Percentiles rank a stretch among this genome's conserved stretches.
phyloP scores from a whole-genome alignment of 306 rosid genomes.

The Lathyrus aphaca region DNA sequence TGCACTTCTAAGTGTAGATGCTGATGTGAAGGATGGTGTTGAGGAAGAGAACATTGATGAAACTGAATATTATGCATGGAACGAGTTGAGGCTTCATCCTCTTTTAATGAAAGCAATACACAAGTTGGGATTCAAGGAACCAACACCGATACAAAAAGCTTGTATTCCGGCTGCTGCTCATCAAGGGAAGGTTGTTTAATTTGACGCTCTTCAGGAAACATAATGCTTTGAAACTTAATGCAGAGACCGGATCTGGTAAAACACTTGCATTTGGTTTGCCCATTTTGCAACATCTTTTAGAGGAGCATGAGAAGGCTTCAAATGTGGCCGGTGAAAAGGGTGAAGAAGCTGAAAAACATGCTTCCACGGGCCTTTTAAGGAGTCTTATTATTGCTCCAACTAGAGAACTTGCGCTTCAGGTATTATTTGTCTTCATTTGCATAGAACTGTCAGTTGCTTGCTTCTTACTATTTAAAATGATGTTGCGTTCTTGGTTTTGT shows the following conservation, averaged over 20 bases:
- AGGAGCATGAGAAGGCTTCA: conserved; percentile 75
- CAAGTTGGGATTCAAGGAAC: conserved; percentile 89
- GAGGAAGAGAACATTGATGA: conserved; percentile 63
- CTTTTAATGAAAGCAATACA: conserved; percentile 74
- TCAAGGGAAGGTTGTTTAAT: conserved; percentile 86
- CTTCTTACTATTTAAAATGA: conserved; percentile 3
- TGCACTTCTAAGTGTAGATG: conserved; percentile 50
- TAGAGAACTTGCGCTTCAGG: conserved; percentile 97
- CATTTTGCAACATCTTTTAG: conserved; percentile 89
- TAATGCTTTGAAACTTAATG: conserved; percentile 35
- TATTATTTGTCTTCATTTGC: conserved; percentile 44
- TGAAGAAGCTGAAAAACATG: conserved; percentile 52
- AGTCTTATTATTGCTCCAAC: conserved; percentile 94
- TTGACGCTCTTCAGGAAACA: conserved; percentile 35
- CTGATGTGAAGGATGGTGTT: conserved; percentile 43
- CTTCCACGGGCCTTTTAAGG: conserved; percentile 68
- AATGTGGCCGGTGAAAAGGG: conserved; percentile 53
- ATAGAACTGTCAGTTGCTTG: conserved; percentile 28
- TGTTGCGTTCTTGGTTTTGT: neutral
- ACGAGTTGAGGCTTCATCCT: conserved; percentile 90
- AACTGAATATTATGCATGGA: conserved; percentile 79
- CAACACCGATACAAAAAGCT: conserved; percentile 90
- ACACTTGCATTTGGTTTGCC: conserved; percentile 99
- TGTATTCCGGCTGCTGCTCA: conserved; percentile 97
- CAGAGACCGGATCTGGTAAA: conserved; percentile 97